Base-by-base conservation (phyloP, 805 yeast genomes). In the Scheffersomyces amazonensis region DNA sequence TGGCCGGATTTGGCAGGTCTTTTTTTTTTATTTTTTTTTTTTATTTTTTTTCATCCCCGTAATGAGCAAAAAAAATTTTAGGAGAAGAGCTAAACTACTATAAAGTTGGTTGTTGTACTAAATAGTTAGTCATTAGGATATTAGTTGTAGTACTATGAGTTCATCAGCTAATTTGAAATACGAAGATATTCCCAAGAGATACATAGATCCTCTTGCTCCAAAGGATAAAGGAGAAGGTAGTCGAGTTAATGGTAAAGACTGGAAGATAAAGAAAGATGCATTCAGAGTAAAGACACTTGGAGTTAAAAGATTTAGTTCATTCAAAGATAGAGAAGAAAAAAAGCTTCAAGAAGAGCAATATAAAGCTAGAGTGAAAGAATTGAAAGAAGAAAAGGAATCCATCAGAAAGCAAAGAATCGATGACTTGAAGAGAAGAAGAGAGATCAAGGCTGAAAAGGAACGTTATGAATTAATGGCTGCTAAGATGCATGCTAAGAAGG, bases 401-500 rank as follows among this genome's bases (percentile, higher is more conserved):
- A 79, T 66, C 40, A 79, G 73, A 52, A 69, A 74, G 46, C 73
- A 65, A 18, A 73, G 74, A 46, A 64, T 81, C 32, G 75, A 74
- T 18, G 78, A 71, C 16, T 57, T 81, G 37, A 87, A 82, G 67
- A 87, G 83, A 49, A 81, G 86, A 62, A 76, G 84, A 55, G 89
- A 81, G 50, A 77, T 79, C 60, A 84, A 83, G 70, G 96, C 76
- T 41, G 99, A 91, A 62, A 80, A 79, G 62, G 97, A 91, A 59
- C 78, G 99, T 52, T 87, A 81, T 56, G 95, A 85, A 54, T 72
- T 71, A 55, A 59, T 91, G 57, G 93, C 96, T 10, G 75, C 78
- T 40, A 87, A 84, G 64, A 87, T 91, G 96, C 91, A 88, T 58
- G 84, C 84, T 31, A 90, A 89, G 81, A 85, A 80, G 70, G 86